phyloP scores from a whole-genome alignment of 805 yeast genomes.

The Starmera amethionina region DNA sequence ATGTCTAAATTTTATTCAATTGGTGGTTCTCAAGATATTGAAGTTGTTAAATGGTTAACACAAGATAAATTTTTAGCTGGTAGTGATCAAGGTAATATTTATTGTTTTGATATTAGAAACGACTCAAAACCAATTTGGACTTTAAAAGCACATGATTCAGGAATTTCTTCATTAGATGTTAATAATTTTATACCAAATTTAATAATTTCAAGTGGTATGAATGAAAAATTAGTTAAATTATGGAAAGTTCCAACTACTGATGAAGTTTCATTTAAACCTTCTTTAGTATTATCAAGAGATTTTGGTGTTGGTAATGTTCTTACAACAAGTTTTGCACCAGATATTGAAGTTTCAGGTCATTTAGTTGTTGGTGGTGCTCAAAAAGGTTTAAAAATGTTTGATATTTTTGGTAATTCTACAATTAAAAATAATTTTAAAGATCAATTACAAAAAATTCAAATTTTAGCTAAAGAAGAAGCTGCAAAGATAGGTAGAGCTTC shows the following conservation, averaged over 20 bases:
- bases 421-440: slow-evolving; percentile 61
- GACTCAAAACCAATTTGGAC: slow-evolving; percentile 78
- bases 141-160: slow-evolving; percentile 93
- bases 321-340: slow-evolving; percentile 75
- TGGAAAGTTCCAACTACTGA: slow-evolving; percentile 62
- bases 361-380: slow-evolving; percentile 81
- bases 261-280: slow-evolving; percentile 38
- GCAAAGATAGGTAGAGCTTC: slow-evolving; percentile 47
- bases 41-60: slow-evolving; percentile 64
- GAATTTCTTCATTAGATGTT: slow-evolving; percentile 71
- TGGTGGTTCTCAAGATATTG: slow-evolving; percentile 70
- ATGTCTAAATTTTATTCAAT: slow-evolving; percentile 60
- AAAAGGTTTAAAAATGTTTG: slow-evolving; percentile 87
- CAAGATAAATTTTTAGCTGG: slow-evolving; percentile 66
- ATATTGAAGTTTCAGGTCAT: slow-evolving; percentile 76
- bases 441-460: slow-evolving; percentile 46
- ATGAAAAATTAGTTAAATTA: slow-evolving; percentile 75
- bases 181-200: slow-evolving; percentile 61
- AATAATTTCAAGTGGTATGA: slow-evolving; percentile 83
- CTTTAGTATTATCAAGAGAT: slow-evolving; percentile 85
- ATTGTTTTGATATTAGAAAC: slow-evolving; percentile 77
- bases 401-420: slow-evolving; percentile 70
- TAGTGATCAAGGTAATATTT: slow-evolving; percentile 83
- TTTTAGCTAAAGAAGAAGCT: slow-evolving; percentile 49
- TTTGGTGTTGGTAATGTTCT: slow-evolving; percentile 92